Base-by-base conservation (phyloP, 805 yeast species). In the Cyberlindnera misumaiensis region DNA sequence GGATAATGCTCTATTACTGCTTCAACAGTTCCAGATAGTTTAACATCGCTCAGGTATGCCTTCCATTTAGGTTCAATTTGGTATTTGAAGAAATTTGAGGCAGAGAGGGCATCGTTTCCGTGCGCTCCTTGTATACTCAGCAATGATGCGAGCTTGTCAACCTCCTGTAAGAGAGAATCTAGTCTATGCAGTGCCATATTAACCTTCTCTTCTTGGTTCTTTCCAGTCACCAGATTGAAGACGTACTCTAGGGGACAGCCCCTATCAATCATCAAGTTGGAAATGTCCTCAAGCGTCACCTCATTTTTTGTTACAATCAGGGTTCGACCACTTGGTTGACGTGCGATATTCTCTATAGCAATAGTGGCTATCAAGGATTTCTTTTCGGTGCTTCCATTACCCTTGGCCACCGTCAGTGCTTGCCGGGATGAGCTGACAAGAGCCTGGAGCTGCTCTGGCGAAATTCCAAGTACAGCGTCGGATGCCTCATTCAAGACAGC, bases 311-410 rank as follows among this genome's bases (percentile, higher is more conserved):
- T 8, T 2, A 53, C 28, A 1, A 53, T 20, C 17, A 53, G 22
- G 2, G 34, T 39, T n/a, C 41, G 43, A 7, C 39, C 40, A 11
- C 36, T 30, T 3, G 62, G 51, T 27, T 37, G 39, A 31, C 52
- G 58, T 11, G 44, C 44, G 11, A 38, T 14, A 8, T 59, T 31
- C 3, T 45, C 34, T n/a, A 46, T 35, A 5, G 59, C 43, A 16
- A 45, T 31, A 4, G 53, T 46, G 0, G 59, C 41, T 2, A 56
- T 44, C 4, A 60, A 38, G 5, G 48, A 54, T 3, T 67, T 60
- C 40, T 70, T 68, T 0, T 81, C 83, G 0, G 80, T 68, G 2
- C 79, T 79, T 1, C 78, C 73, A 2, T 75, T 72, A 0, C 79
- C 80, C 35, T 64, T 67, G 7, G 76, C 59, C 13, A 73, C 56